phyloP scores from a whole-genome alignment of 169 alveolate species.

The Cryptosporidium meleagridis region DNA sequence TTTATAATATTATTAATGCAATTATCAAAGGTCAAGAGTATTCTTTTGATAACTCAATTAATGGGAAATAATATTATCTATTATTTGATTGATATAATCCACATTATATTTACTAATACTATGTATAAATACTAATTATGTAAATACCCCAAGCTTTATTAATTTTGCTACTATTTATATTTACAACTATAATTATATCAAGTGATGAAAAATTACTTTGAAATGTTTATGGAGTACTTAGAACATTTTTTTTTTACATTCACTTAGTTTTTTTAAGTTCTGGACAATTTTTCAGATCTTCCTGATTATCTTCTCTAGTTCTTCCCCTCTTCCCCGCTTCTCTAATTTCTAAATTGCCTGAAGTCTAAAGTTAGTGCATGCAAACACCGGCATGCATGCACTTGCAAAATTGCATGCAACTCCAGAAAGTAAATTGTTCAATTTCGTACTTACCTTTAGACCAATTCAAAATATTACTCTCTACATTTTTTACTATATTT shows the following conservation, averaged over 20 bases:
- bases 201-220: background rate
- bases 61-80: background rate
- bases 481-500: conserved; percentile 6
- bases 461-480: conserved; percentile 32
- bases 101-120: too few species aligned
- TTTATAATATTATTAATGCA: conserved; percentile 15
- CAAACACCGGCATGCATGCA: conserved; percentile 21
- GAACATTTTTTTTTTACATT: background rate
- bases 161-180: background rate
- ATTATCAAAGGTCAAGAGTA: conserved; percentile 12
- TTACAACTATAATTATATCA: background rate
- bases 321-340: background rate
- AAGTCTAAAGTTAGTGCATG: conserved; percentile 8
- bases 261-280: background rate
- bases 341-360: background rate
- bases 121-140: background rate
- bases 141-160: background rate
- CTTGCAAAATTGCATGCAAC: conserved; percentile 10
- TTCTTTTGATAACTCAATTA: background rate
- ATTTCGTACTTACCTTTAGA: background rate
- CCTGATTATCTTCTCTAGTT: background rate
- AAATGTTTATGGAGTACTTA: background rate
- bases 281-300: background rate
- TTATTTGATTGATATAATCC: too few species aligned
- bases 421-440: background rate